These are phyloP conservation scores for Colletotrichum sp. DNA, from an alignment of 2,329 filamentous ascomycete genomes.

Conservation along the genomic window DNA sequence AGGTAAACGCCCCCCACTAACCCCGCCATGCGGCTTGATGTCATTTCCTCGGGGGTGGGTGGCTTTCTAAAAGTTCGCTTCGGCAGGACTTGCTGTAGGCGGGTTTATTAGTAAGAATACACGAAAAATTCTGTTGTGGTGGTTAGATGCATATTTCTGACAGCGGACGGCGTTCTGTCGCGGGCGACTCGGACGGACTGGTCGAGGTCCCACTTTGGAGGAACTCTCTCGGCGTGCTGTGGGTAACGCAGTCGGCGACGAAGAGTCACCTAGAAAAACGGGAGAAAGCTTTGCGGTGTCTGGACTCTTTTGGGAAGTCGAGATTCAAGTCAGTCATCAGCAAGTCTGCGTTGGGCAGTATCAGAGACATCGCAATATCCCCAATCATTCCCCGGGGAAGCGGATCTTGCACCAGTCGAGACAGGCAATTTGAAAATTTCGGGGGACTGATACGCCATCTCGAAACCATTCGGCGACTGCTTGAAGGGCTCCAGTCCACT, in stretches of 20 bases:
- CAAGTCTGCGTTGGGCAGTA: neutral
- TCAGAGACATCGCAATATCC: neutral
- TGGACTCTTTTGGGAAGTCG: neutral
- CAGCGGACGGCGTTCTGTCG: neutral
- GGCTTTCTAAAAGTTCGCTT: neutral
- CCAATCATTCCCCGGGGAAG: neutral
- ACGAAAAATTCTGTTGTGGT: neutral
- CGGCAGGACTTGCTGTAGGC: slow-evolving; percentile 16
- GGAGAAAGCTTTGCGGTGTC: neutral
- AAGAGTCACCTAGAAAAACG: neutral
- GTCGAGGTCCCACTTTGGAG: neutral
- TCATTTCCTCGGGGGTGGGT: slow-evolving; percentile 5
- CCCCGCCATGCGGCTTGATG: slow-evolving; percentile 22
- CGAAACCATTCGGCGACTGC: neutral
- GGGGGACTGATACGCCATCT: neutral
- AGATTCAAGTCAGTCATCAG: neutral
- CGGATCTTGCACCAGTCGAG: neutral
- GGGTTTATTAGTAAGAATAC: neutral
- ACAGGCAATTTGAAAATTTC: neutral
- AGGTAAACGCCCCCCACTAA: neutral
- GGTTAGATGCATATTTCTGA: neutral
- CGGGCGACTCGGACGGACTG: neutral
- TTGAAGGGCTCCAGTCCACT: neutral
- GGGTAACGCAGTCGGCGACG: neutral
- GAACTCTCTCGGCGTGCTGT: neutral